Conservation (phyloP, 352 stramenopile genomes). For the Phytophthora tubulina region DNA sequence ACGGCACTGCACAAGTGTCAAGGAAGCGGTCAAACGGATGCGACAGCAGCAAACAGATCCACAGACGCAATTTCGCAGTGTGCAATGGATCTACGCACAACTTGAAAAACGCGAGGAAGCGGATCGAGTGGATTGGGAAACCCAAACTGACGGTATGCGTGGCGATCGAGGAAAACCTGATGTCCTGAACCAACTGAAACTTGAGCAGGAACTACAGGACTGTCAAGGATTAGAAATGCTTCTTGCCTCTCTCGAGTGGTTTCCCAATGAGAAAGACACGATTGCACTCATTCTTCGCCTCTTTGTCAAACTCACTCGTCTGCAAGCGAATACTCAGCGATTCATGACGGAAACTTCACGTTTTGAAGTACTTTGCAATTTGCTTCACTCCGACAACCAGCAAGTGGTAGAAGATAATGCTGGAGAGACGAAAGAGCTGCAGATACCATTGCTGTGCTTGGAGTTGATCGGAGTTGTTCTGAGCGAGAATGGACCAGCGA, state of each 20-base stretch:
- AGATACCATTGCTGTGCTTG: conserved; percentile 31
- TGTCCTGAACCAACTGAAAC: conserved; percentile 16
- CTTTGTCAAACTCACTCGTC: conserved; percentile 36
- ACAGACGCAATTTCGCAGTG: conserved; percentile 41
- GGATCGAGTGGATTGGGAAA: conserved; percentile 35
- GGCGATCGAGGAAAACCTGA: conserved; percentile 23
- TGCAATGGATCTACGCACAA: conserved; percentile 67
- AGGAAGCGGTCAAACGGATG: conserved; percentile 60
- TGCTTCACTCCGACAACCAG: conserved; percentile 31
- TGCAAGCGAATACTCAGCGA: conserved; percentile 38
- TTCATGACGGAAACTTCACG: conserved; percentile 34
- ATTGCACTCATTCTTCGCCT: conserved; percentile 45
- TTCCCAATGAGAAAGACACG: conserved; percentile 25
- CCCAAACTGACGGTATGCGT: conserved; percentile 23
- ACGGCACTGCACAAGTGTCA: conserved; percentile 53
- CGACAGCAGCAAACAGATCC: conserved; percentile 35
- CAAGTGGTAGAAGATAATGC: conserved; percentile 14
- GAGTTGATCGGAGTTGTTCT: conserved; percentile 39
- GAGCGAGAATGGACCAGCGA: conserved; percentile 46
- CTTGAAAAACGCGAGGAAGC: conserved; percentile 42
- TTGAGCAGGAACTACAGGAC: conserved; percentile 45
- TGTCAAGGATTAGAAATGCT: conserved; percentile 43
- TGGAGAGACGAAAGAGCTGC: conserved; percentile 20
- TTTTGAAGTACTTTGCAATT: conserved; percentile 38
- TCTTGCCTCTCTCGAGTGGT: conserved; percentile 40